A percentile compares a stretch with the other conserved stretches of the same genome.
Evolutionary conservation across 2,329 filamentous ascomycete species (phyloP).

Genomic region (Diaporthe capsici): DNA sequence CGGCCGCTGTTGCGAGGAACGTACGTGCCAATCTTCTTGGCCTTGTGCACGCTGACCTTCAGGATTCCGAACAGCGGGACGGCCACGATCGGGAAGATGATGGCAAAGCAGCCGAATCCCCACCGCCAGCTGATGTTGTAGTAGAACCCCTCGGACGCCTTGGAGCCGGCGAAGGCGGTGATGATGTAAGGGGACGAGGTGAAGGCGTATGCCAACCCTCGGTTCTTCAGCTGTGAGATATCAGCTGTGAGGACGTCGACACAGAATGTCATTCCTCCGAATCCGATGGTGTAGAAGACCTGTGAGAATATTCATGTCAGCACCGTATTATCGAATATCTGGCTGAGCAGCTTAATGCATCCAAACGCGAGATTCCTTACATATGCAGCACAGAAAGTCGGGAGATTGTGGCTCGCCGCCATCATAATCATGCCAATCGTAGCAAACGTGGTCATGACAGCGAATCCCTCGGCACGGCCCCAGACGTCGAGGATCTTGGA

Average conservation of each 20-base stretch:
- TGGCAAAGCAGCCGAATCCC: slow-evolving; percentile 73
- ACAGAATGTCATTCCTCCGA: slow-evolving; percentile 70
- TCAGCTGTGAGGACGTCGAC: slow-evolving; percentile 76
- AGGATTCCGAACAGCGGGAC: slow-evolving; percentile 70
- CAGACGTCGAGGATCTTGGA: slow-evolving; percentile 65
- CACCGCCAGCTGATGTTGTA: slow-evolving; percentile 70
- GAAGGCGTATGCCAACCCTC: slow-evolving; percentile 73
- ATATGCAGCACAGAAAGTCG: slow-evolving; percentile 62
- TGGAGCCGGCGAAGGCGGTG: slow-evolving; percentile 72
- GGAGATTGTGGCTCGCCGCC: slow-evolving; percentile 68
- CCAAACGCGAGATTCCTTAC: slow-evolving; percentile 40
- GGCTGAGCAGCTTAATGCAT: background rate
- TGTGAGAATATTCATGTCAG: slow-evolving; percentile 49
- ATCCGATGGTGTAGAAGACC: slow-evolving; percentile 75
- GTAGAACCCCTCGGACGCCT: slow-evolving; percentile 66
- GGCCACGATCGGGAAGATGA: slow-evolving; percentile 70
- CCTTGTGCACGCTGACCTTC: slow-evolving; percentile 69
- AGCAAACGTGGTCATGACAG: slow-evolving; percentile 55
- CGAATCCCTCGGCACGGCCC: slow-evolving; percentile 62
- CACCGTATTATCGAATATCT: slow-evolving; percentile 43
- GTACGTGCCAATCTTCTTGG: slow-evolving; percentile 63
- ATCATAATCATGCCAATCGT: slow-evolving; percentile 71
- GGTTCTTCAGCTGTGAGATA: slow-evolving; percentile 73
- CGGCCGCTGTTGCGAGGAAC: slow-evolving; percentile 57
- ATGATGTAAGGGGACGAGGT: slow-evolving; percentile 74